Base-by-base conservation (phyloP, 169 alveolate genomes). In the Amoebophrya sp. region DNA sequence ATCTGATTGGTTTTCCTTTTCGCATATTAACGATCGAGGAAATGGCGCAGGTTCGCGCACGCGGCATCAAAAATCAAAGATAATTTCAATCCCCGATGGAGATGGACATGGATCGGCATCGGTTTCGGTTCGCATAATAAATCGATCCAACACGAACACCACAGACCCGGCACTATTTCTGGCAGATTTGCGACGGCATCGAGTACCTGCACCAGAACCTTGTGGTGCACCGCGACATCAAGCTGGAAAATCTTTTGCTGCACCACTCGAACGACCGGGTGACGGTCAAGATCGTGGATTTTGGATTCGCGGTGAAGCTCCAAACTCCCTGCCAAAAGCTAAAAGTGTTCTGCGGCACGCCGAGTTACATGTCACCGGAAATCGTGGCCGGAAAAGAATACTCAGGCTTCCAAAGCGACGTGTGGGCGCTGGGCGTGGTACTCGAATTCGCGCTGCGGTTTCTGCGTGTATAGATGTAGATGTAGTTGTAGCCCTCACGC, bases 301-400 rank as follows among this genome's bases (percentile, higher is more conserved):
- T 96, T 91, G 98, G 98, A 0, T 96, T 95, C 70, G 92, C 96
- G 88, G 95, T 95, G 45, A 58, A 91, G 70, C 70, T 94, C 90
- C 91, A 94, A 31, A 94, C 95, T 4, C 94, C 94, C 70, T 94
- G 93, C 7, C 92, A 93, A 69, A 94, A 94, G 90, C 92, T 93
- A 69, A 94, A 92, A 91, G 93, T 95, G 45, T 96, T 96, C 92
- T 96, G 98, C 91, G 98, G 98, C 26, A 96, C 98, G 13, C 98
- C 98, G 2, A 92, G 94, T 91, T 96, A 96, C 93, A 96, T 96
- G 98, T 94, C 96, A 2, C 98, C 98, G 18, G 97, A 96, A 94
- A 95, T 96, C 40, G 96, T 95, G 26, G 91, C 93, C n/a, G 93
- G 94, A 88, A 92, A 92, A 40, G 95, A 94, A 89, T 95, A 95